Evolutionary conservation across 1,139 yeast genomes (phyloP), one percentile per base, ranked within the genome.

Genomic region (Saccharomyces pastorianus): DNA sequence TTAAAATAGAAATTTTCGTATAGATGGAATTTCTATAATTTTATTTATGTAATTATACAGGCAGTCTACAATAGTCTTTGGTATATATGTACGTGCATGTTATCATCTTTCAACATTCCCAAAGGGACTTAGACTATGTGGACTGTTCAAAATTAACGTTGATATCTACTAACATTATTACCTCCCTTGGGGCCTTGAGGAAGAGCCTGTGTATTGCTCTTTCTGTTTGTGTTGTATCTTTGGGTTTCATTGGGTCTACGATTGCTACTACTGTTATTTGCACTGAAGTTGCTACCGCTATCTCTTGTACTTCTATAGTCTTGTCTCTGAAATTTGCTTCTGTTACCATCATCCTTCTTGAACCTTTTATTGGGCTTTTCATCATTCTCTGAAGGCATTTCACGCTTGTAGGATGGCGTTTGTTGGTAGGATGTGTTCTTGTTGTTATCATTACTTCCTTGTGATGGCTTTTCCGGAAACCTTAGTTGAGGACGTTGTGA

Each of bases 181-280:
- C 54, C 46, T 17, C 54, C 57, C 46, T 57, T 61, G 7, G 64
- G 64, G 2, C 64, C 65, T 31, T 61, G 63, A 1, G 65, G 64
- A 9, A 60, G 49, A 3, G 50, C 42, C 11, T 53, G 55, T 14
- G 53, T 51, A 28, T 41, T 49, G 26, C 50, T 48, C 38, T 51
- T 52, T 27, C 51, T 46, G 17, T 52, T 56, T 9, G 51, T 29
- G 46, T 51, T 49, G 47, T 54, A 47, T 46, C 59, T 53, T 51
- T 58, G n/a, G 46, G 42, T 32, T 46, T 53, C 51, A 26, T 49
- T 29, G 31, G 47, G 27, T 31, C 54, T 49, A 34, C 51, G 46
- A 17, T 20, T 20, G 23, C 23, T 20, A 20, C 23, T 20, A 20
- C 23, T 20, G 23, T 20, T 20, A 20, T 20, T 20, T 20, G 23